Evolutionary conservation across 805 yeast genomes (phyloP), one percentile per base, ranked within the genome.

Genomic region (Candida vartiovaarae): DNA sequence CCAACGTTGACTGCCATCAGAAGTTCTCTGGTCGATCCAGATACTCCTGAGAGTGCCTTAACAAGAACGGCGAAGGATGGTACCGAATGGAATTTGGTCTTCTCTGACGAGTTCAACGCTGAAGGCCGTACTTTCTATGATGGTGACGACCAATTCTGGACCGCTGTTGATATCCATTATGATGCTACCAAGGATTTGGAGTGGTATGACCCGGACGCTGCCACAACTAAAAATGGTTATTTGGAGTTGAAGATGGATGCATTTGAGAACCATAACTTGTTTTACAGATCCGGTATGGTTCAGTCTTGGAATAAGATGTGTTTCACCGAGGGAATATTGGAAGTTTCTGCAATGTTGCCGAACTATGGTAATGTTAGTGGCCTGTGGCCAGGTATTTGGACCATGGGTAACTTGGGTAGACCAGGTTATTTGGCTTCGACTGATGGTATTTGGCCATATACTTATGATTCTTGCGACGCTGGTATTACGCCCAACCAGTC

Each of bases 311-410:
- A 90, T 65, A 80, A 82, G 65, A 57, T 90, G 60, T 90, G 98
- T 60, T 88, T 84, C 61, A 82, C 95, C 4, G 88, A 88, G 58
- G 97, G 97, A 40, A 61, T 69, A 35, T 54, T 89, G 50, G 96
- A 86, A 59, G 76, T 84, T 5, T 79, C 88, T 8, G 91, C 85
- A 0, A 74, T 74, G 46, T 66, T 90, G 49, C 96, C 97, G 31
- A 86, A 87, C 49, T 76, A 75, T 53, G 95, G 95, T 55, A 68
- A 77, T 44, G 72, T 82, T 29, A 70, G 83, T 4, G 98, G 98
- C 23, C 68, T 90, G 51, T 90, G 98, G 98, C 97, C 98, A 1
- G 98, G 96, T 71, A 55, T 87, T 45, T 90, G 97, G 97, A 75
- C 96, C 4, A 71, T 90, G 79, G 97, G 97, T 37, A 90, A 90